A percentile compares a stretch with the other conserved stretches of the same genome.
These are phyloP conservation scores for Apostasia shenzhenica DNA, from an alignment of 106 monocot genomes.

Conservation along the genomic window DNA sequence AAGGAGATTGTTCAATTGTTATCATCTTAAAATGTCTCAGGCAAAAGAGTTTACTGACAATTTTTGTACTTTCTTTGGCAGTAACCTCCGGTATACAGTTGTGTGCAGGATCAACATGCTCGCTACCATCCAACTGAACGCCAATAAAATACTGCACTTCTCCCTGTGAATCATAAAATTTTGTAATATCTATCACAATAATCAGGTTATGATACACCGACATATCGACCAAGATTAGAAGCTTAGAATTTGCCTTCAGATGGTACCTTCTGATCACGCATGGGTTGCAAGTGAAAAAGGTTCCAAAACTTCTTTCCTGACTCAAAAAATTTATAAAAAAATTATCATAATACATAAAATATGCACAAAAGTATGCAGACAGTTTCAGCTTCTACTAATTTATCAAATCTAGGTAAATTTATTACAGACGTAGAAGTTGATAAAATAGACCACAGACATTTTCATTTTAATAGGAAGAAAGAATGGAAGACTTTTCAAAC, in stretches of 20 bases:
- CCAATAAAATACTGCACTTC: constrained; percentile 99
- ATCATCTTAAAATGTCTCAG: too few species aligned
- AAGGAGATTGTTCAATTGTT: too few species aligned
- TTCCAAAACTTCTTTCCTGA: constrained; percentile 98
- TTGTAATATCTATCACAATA: neutral
- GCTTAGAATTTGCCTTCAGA: neutral
- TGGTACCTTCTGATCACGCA: constrained; percentile 96
- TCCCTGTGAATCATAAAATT: constrained; percentile 41
- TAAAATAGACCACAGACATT: neutral
- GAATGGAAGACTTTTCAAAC: too few species aligned
- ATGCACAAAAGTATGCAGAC: neutral
- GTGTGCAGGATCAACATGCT: constrained; percentile 73
- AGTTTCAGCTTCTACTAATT: neutral
- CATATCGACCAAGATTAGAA: neutral
- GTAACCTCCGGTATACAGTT: constrained; percentile 78
- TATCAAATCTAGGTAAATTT: neutral
- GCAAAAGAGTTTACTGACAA: constrained; percentile 41
- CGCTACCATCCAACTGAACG: constrained; percentile 95
- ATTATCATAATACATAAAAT: constrained; percentile 6
- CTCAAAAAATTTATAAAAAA: neutral
- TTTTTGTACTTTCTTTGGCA: constrained; percentile 56
- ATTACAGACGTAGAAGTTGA: neutral
- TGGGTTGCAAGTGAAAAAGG: constrained; percentile 96
- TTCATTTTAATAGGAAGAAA: too few species aligned
- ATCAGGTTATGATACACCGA: neutral